Evolutionary conservation across 2,329 filamentous ascomycete species (phyloP), one percentile per base, ranked within the genome.

Genomic region (Aspergillus ustus): DNA sequence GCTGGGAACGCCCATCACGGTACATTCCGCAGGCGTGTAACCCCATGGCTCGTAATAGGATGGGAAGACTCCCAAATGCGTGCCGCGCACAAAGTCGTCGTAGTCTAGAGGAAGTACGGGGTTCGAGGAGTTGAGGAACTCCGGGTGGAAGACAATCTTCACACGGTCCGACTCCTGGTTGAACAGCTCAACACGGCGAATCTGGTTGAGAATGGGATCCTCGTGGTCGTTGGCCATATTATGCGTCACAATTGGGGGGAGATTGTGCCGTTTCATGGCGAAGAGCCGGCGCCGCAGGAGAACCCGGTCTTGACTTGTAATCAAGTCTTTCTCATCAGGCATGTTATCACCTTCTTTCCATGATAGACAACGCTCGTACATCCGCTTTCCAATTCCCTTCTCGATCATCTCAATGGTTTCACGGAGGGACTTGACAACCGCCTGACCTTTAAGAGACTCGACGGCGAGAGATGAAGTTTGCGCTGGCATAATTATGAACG

Each of bases 31-130:
- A 0, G 94, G 95, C 2, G 95, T 99, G 80, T 99, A 99, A 50
- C 95, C 95, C 95, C 95, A 99, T 8, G 95, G 95, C 81, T 99
- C 95, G 77, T 99, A 99, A 85, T 98, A 98, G 2, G 95, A 98
- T 25, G 94, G 85, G 80, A 99, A 99, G 60, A 99, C 88, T 71
- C 95, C 95, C 73, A 99, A 82, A 78, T 99, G 94, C 45, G 94
- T 98, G 67, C 95, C 95, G 59, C 95, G 92, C 49, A 99, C 95
- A 74, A 99, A 99, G 77, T 99, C 95, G 73, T 99, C 95, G 72
- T 99, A 98, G 80, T 98, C 95, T 73, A 99, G 85, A 19, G 95
- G 93, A 37, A 99, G 84, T 2, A 99, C 93, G 0, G 95, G 94
- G 80, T 97, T 98, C 59, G 92, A 89, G 1, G 94, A 96, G 83